Base-by-base conservation (phyloP, 2,329 filamentous ascomycete genomes). In the Cytospora schulzeri region DNA sequence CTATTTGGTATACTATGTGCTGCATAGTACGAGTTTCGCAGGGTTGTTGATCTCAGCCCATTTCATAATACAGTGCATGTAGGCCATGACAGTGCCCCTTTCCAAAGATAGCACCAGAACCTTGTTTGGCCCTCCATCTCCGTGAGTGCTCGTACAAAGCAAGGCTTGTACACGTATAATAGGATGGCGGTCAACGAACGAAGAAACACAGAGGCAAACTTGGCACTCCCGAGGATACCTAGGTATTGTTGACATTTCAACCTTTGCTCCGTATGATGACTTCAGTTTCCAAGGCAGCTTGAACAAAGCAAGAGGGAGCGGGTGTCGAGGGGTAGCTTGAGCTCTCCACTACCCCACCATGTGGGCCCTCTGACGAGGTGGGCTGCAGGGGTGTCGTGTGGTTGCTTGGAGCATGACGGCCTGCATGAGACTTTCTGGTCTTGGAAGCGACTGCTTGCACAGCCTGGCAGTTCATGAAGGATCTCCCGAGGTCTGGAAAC, bases 291-390 rank as follows among this genome's bases (percentile, higher is more conserved):
- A n/a, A 55, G 63, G 28, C 35, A 59, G 60, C 55, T 52, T 57
- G 19, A 52, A 28, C 35, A 33, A 52, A 11, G 35, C 58, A 52
- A 57, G 57, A 57, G 57, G 48, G 31, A 15, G 26, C 22, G 12
- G 41, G 28, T 35, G 35, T 55, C 61, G 64, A 61, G 65, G 62
- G 65, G 62, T 66, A 66, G 65, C 62, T 66, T 62, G 52, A 38
- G 60, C 38, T 45, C 24, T 29, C 38, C 29, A 31, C 15, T 51
- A 56, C 62, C 54, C 65, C 65, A 64, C 65, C 57, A 55, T 35
- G 31, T 55, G 53, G 58, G 28, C 38, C 57, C 65, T 41, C 58
- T 61, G 55, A 65, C 62, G 51, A 56, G 58, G 38, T 58, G 61
- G 38, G 12, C 29, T 35, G 53, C 60, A 52, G 26, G 48, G 33